A percentile compares a stretch with the other conserved stretches of the same genome.
These are phyloP conservation scores for Podospora sp. DNA, from an alignment of 495 filamentous ascomycete genomes.

Conservation along the genomic window DNA sequence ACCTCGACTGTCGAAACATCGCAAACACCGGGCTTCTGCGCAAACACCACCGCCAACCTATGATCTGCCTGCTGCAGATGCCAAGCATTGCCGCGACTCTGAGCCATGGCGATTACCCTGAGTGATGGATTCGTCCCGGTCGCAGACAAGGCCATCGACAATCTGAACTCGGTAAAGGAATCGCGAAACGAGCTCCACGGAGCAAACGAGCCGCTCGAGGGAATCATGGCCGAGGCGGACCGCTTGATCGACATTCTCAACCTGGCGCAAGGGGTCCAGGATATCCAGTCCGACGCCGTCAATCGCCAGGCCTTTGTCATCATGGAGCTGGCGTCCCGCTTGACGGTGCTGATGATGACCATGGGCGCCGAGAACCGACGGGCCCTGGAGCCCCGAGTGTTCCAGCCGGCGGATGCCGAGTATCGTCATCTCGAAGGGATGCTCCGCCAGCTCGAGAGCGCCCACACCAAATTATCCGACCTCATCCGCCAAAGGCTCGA, in stretches of 20 bases:
- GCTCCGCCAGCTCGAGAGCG: slow-evolving; percentile 5
- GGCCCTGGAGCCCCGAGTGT: neutral
- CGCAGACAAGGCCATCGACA: slow-evolving; percentile 13
- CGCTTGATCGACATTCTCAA: slow-evolving; percentile 10
- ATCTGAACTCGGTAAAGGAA: slow-evolving; percentile 13
- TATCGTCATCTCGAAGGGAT: slow-evolving; percentile 20
- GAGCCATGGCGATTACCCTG: slow-evolving; percentile 7
- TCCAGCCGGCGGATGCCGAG: neutral
- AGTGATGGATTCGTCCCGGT: slow-evolving; percentile 15
- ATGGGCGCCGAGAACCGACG: slow-evolving; percentile 27
- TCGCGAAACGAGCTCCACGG: slow-evolving; percentile 18
- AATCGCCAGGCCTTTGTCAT: slow-evolving; percentile 2
- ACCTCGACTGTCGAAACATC: no score
- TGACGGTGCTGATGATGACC: slow-evolving; percentile 16
- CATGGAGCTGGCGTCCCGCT: slow-evolving; percentile 11
- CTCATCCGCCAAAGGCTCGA: slow-evolving; percentile 11
- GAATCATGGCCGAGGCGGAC: slow-evolving; percentile 18
- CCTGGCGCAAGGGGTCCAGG: neutral
- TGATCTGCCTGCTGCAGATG: neutral
- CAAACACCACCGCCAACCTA: neutral
- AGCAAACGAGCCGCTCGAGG: slow-evolving; percentile 15
- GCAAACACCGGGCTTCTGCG: neutral
- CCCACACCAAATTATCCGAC: slow-evolving; percentile 8
- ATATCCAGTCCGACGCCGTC: slow-evolving; percentile 21
- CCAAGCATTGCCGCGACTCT: neutral